A percentile compares a stretch with the other conserved stretches of the same genome.
Conservation (phyloP, 2,329 filamentous ascomycete genomes). For the Alternaria sp. region DNA sequence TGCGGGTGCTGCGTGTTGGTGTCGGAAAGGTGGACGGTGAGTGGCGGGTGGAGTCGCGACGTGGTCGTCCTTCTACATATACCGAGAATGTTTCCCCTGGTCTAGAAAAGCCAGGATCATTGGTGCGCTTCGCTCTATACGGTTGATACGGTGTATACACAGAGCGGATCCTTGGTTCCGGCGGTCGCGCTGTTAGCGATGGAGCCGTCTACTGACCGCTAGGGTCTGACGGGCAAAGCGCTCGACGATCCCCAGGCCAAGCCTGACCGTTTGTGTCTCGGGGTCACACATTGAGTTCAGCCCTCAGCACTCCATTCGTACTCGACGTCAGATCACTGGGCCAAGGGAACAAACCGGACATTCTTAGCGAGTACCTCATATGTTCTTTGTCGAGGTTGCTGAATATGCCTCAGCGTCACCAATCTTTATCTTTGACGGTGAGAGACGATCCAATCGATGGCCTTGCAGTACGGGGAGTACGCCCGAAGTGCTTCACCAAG, state of each 20-base stretch:
- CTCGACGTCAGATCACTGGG: background rate
- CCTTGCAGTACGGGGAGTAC: background rate
- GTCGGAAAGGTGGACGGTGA: background rate
- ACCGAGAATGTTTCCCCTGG: background rate
- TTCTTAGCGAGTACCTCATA: background rate
- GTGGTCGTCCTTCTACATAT: background rate
- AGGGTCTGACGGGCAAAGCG: slow-evolving; percentile 7
- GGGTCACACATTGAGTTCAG: background rate
- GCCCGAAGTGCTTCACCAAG: background rate
- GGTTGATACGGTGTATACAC: slow-evolving; percentile 6
- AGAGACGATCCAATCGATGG: background rate
- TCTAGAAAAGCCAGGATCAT: background rate
- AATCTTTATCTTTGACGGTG: background rate
- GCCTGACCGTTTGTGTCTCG: background rate
- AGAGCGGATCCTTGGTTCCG: slow-evolving; percentile 7
- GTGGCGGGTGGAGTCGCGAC: background rate
- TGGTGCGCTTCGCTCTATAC: background rate
- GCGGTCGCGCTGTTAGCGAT: slow-evolving; percentile 13
- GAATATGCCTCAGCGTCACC: background rate
- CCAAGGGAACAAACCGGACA: background rate
- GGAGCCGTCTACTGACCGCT: background rate
- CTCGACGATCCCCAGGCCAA: slow-evolving; percentile 13
- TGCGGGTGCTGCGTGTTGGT: background rate
- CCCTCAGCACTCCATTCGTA: background rate
- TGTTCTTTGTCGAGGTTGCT: background rate